A percentile compares a stretch with the other conserved stretches of the same genome.
phyloP scores from a whole-genome alignment of 2,329 filamentous ascomycete species.

The Fusarium liriodendri region DNA sequence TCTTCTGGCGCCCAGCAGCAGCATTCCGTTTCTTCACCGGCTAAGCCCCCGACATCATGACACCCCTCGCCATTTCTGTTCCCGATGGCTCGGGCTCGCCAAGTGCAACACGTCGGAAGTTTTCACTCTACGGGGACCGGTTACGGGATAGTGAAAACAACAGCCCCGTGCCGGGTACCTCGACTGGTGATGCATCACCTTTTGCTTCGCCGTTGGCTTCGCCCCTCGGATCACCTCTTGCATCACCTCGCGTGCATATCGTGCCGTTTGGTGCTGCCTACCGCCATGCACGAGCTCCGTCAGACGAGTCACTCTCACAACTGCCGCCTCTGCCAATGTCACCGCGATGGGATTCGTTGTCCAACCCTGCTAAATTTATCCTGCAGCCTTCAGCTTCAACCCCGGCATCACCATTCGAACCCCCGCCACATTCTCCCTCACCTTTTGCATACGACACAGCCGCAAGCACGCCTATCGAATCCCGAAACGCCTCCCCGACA shows the following conservation, averaged over 20 bases:
- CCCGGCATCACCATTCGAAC: slow-evolving; percentile 42
- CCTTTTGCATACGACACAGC: slow-evolving; percentile 40
- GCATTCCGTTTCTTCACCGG: slow-evolving; percentile 16
- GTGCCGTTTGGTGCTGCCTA: slow-evolving; percentile 38
- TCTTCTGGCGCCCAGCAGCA: slow-evolving; percentile 39
- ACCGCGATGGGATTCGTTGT: slow-evolving; percentile 59
- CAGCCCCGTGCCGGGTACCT: slow-evolving; percentile 32
- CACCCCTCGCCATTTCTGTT: slow-evolving; percentile 37
- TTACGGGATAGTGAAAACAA: slow-evolving; percentile 31
- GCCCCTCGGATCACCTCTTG: slow-evolving; percentile 34
- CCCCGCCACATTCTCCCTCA: slow-evolving; percentile 40
- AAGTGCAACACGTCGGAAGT: slow-evolving; percentile 33
- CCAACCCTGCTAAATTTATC: slow-evolving; percentile 44
- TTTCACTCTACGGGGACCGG: slow-evolving; percentile 34
- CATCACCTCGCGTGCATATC: slow-evolving; percentile 38
- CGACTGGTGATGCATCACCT: slow-evolving; percentile 37
- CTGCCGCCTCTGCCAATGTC: slow-evolving; percentile 51
- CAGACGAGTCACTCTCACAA: slow-evolving; percentile 42
- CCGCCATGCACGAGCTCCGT: slow-evolving; percentile 34
- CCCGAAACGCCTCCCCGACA: slow-evolving; percentile 46
- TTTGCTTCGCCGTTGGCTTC: slow-evolving; percentile 38
- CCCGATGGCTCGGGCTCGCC: slow-evolving; percentile 34
- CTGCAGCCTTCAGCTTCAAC: slow-evolving; percentile 37
- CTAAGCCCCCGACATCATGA: slow-evolving; percentile 29
- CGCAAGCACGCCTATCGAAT: slow-evolving; percentile 37